A percentile compares a stretch with the other conserved stretches of the same genome.
phyloP scores from a whole-genome alignment of 257 asterid species.

The Rhazya stricta region DNA sequence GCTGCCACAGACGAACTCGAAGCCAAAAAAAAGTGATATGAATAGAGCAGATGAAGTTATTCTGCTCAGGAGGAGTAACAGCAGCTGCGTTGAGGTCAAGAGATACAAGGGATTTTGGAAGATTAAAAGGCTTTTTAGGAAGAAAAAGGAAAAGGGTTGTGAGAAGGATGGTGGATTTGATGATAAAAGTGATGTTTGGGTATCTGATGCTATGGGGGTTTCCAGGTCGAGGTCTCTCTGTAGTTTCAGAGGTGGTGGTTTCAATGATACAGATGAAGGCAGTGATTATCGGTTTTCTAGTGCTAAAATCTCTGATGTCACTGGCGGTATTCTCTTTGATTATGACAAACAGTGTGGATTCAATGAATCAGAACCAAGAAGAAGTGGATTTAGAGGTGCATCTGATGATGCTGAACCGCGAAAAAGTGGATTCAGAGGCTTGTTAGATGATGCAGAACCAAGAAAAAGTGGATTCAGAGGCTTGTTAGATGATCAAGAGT shows the following conservation, averaged over 20 bases:
- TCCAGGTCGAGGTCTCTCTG: conserved; percentile 90
- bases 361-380: conserved; percentile 37
- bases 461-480: conserved; percentile 29
- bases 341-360: conserved; percentile 24
- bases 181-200: conserved; percentile 56
- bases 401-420: not conserved
- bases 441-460: conserved; percentile 18
- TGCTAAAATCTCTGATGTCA: conserved; percentile 86
- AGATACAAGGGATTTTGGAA: conserved; percentile 71
- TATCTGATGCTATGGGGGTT: conserved; percentile 50
- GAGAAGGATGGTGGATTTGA: conserved; percentile 36
- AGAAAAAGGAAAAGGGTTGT: conserved; percentile 36
- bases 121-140: conserved; percentile 63
- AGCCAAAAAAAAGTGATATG: conserved; percentile 25
- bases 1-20: conserved; percentile 13
- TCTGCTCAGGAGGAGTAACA: conserved; percentile 58
- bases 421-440: conserved; percentile 29
- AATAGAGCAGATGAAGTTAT: conserved; percentile 44
- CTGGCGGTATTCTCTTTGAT: conserved; percentile 53
- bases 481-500: not conserved
- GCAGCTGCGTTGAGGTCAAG: conserved; percentile 82
- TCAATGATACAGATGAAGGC: conserved; percentile 40
- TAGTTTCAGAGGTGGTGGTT: conserved; percentile 54
- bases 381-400: conserved; percentile 25
- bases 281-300: conserved; percentile 57